Conservation (phyloP, 1,284 basidiomycete species). For the Pterulicium gracile region DNA sequence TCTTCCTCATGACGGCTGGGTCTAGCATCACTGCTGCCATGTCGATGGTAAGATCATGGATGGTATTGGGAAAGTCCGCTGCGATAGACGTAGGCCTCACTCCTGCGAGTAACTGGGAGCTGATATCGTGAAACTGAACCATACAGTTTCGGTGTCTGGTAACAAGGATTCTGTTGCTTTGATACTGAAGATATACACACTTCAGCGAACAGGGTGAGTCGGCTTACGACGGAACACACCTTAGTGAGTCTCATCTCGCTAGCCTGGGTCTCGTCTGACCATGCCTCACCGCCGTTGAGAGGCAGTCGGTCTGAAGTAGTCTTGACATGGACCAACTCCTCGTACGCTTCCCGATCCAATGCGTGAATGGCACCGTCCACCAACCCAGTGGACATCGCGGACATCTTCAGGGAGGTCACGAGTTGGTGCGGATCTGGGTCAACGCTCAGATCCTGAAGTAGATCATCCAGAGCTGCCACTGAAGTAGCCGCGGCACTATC, state of each 20-base stretch:
- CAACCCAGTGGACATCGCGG: slow-evolving; percentile 28
- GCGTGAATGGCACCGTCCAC: slow-evolving; percentile 29
- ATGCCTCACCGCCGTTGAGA: slow-evolving; percentile 44
- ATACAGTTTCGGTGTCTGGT: slow-evolving; percentile 57
- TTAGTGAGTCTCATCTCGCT: slow-evolving; percentile 39
- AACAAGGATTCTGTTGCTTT: slow-evolving; percentile 58
- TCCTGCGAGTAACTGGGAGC: slow-evolving; percentile 52
- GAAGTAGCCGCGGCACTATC: no score
- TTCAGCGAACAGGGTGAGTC: neutral
- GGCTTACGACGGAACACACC: slow-evolving; percentile 18
- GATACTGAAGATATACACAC: slow-evolving; percentile 28
- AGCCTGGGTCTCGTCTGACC: slow-evolving; percentile 30
- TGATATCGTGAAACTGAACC: slow-evolving; percentile 60
- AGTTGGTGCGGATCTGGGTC: slow-evolving; percentile 32
- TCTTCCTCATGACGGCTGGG: slow-evolving; percentile 24
- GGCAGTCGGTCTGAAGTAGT: slow-evolving; percentile 17
- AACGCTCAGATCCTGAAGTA: slow-evolving; percentile 28
- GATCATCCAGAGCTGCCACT: slow-evolving; percentile 11
- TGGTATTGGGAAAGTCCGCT: slow-evolving; percentile 46
- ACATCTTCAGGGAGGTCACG: slow-evolving; percentile 29
- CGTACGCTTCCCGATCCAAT: slow-evolving; percentile 34
- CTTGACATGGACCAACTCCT: slow-evolving; percentile 20
- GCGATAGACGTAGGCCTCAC: slow-evolving; percentile 32
- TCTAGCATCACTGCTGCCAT: slow-evolving; percentile 37
- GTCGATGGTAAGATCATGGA: slow-evolving; percentile 57